Evolutionary conservation across 192 early-diverging fungal species (phyloP), one percentile per base, ranked within the genome.

Genomic region (Podila epigama): DNA sequence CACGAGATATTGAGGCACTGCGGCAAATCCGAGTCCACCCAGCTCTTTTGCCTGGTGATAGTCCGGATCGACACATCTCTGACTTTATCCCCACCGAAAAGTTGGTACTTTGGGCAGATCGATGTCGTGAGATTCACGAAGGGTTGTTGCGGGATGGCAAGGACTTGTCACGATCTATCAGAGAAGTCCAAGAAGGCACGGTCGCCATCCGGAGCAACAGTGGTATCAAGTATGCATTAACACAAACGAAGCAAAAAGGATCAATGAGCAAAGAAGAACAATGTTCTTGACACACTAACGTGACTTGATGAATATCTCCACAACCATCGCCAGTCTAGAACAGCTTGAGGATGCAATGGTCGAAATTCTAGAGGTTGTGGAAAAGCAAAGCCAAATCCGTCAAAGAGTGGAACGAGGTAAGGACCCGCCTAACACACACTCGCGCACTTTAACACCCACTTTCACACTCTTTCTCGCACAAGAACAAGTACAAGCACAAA

Each of bases 11-110:
- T 18, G 79, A 77, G 4, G 69, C 78, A 1, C 60, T 88, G 5
- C 79, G 80, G 16, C 67, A 66, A 41, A 84, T 86, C 48, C 70
- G 61, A 29, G 80, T 88, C 1, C 86, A 88, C 53, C 77, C 84
- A 10, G 66, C 58, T 15, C 34, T 84, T 11, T 57, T 84, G 11
- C 71, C 67, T 15, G 31, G 59, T 5, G 65, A 77, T 20, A 68
- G 65, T 2, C 54, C 66, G 0, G 73, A 77, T 9, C 73, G 73
- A 11, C 68, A 77, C 48, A 77, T 77, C 32, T 63, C 73, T 0
- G 73, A 77, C 39, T 68, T 77, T 68, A 77, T 77, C 50, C 73
- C 73, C 59, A 68, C 73, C n/a, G 73, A 77, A 22, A 77, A 77
- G 27, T 61, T 77, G 2, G 51, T 77, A 5, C 16, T 68, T 5